Base-by-base conservation (phyloP, 106 monocot species). In the Gastrodia elata region DNA sequence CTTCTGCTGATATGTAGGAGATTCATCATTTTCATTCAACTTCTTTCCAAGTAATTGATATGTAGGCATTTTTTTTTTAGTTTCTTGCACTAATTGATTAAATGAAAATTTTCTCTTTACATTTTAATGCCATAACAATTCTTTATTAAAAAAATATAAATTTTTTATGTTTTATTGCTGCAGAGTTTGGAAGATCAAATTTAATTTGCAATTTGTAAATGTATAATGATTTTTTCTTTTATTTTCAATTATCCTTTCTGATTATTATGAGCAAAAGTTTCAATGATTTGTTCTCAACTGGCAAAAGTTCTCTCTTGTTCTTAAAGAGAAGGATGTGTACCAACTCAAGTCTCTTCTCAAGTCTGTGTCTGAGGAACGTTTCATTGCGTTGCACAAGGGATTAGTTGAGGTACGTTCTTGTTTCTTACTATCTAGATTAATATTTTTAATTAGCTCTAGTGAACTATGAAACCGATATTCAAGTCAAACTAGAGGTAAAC, bases 181-280 rank as follows among this genome's bases (percentile, higher is more conserved):
- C 69, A 69, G 13, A 25, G 24, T 69, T 24, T 39, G 38, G 67
- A 40, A 69, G 69, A 41, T 5, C 15, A 56, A 10, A 5, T 76
- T 48, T 20, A 52, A 26, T 18, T 75, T 57, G 46, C 6, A 36
- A 36, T 56, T 73, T 71, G 41, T 67, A 35, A 67, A 14, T 67
- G 8, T 16, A 6, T 34, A 4, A 25, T 69, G 8, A 25, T 39
- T 24, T 69, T 18, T 69, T 7, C 8, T 5, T 0, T 26, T 61
- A 39, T 32, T 72, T 87, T 41, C 86, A 97, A 93, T 97, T 15
- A 93, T 97, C 33, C 83, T 97, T 67, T 93, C 97, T 26, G 71
- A 97, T 79, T 93, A 90, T 73, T 97, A 93, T 78, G 97, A 97
- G 27, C 77, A 93, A 67, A 92, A 91, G 93, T 1, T 93, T 97